These are phyloP conservation scores for Fomitopsis betulina DNA, from an alignment of 1,284 basidiomycete genomes.

Conservation along the genomic window DNA sequence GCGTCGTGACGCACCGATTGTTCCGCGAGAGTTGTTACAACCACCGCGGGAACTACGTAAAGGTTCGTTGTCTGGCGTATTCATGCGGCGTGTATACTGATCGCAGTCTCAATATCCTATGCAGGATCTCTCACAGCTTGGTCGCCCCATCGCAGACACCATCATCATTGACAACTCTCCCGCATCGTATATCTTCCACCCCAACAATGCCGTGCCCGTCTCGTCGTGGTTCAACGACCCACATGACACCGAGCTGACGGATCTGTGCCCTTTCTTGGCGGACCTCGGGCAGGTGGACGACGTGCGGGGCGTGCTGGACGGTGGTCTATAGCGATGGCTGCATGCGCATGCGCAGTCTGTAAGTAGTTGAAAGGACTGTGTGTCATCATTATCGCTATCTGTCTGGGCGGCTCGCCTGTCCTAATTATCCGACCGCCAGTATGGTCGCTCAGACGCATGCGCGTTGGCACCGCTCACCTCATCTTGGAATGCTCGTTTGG, in stretches of 20 bases:
- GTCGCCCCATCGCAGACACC: slow-evolving; percentile 86
- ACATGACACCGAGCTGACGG: slow-evolving; percentile 95
- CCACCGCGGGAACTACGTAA: slow-evolving; percentile 99
- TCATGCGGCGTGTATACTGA: too few relatives aligned
- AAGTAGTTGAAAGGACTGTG: slow-evolving; percentile 3
- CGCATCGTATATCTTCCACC: slow-evolving; percentile 99
- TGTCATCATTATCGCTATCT: slow-evolving; percentile 11
- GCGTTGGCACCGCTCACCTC: neutral
- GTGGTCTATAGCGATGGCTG: slow-evolving; percentile 49
- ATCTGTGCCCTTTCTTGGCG: slow-evolving; percentile 89
- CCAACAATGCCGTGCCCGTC: slow-evolving; percentile 97
- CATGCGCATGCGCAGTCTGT: neutral
- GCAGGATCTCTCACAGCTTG: slow-evolving; percentile 94
- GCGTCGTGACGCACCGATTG: slow-evolving; percentile 90
- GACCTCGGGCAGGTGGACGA: slow-evolving; percentile 87
- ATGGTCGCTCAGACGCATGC: neutral
- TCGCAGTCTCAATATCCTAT: slow-evolving; percentile 1
- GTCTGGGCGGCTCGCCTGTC: slow-evolving; percentile 4
- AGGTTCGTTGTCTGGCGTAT: slow-evolving; percentile 46
- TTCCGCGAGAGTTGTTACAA: slow-evolving; percentile 99
- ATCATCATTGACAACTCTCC: slow-evolving; percentile 99
- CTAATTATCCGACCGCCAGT: slow-evolving; percentile 5
- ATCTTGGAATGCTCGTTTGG: neutral
- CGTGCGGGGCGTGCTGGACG: slow-evolving; percentile 89
- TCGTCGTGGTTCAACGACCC: slow-evolving; percentile 99